These are phyloP conservation scores for Exobasidium cylindrosporum DNA, from an alignment of 1,284 basidiomycete species.

Conservation along the genomic window DNA sequence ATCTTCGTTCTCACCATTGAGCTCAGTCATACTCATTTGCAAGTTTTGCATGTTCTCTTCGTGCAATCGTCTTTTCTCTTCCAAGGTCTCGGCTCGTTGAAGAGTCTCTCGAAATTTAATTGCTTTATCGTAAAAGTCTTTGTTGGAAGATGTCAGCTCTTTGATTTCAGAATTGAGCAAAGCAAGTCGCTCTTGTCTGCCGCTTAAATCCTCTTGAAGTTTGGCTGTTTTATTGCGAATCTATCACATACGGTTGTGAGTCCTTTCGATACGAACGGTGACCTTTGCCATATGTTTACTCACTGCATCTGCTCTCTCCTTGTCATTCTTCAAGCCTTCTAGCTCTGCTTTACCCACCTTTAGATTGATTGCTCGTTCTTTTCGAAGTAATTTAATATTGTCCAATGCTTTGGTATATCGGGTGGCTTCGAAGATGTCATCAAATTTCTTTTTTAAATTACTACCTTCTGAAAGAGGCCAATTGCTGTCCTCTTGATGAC, in stretches of 20 bases:
- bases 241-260: background rate
- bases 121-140: conserved; percentile 76
- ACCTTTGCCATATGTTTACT: conserved; percentile 3
- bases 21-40: conserved; percentile 62
- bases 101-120: conserved; percentile 81
- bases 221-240: conserved; percentile 33
- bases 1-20: too few species aligned
- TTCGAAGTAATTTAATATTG: conserved; percentile 72
- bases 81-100: conserved; percentile 68
- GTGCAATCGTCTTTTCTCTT: conserved; percentile 67
- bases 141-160: conserved; percentile 69
- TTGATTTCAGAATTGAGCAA: conserved; percentile 42
- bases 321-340: conserved; percentile 75
- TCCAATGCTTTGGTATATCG: conserved; percentile 83
- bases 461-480: conserved; percentile 94
- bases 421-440: conserved; percentile 98
- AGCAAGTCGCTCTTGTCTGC: conserved; percentile 40
- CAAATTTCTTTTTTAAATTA: conserved; percentile 93
- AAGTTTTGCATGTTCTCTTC: conserved; percentile 67
- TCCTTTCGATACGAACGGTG: too few species aligned
- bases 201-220: conserved; percentile 26
- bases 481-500: conserved; percentile 98
- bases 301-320: conserved; percentile 72
- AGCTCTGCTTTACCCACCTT: conserved; percentile 90
- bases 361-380: conserved; percentile 83